Percentiles rank a stretch among this genome's conserved stretches.
phyloP scores from a whole-genome alignment of 805 yeast genomes.

The Kuraishia piskuri region DNA sequence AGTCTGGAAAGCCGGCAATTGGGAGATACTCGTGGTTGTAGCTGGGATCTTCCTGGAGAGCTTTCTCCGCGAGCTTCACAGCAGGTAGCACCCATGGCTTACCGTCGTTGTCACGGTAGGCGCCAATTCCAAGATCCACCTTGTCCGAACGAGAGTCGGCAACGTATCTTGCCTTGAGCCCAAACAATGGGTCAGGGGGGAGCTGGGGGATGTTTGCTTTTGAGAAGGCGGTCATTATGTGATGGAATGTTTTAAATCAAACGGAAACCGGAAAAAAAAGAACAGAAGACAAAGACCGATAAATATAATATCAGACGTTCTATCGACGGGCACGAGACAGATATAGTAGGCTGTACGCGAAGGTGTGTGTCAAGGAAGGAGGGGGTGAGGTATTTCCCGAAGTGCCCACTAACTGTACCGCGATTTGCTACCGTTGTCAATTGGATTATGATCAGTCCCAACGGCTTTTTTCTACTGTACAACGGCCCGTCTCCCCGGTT shows the following conservation, averaged over 20 bases:
- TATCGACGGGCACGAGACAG: background rate
- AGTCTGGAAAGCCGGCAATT: conserved; percentile 67
- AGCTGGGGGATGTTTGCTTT: conserved; percentile 40
- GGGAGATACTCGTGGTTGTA: conserved; percentile 85
- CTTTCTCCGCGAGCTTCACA: conserved; percentile 58
- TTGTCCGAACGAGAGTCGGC: conserved; percentile 54
- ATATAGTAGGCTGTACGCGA: too few species aligned
- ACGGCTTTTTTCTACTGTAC: background rate
- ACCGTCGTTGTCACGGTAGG: conserved; percentile 61
- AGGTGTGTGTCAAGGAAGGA: background rate
- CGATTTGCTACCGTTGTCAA: background rate
- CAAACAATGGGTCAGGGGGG: conserved; percentile 87
- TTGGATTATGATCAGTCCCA: background rate
- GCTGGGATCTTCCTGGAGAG: conserved; percentile 46
- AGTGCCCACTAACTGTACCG: background rate
- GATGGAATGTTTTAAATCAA: background rate
- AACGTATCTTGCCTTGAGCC: conserved; percentile 57
- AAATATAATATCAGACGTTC: background rate
- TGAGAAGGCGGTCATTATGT: conserved; percentile 9
- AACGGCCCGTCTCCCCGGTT: background rate
- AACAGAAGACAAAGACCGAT: background rate
- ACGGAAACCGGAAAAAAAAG: background rate
- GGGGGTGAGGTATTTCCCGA: background rate
- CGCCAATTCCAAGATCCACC: conserved; percentile 84
- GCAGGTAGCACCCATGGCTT: conserved; percentile 69